Conservation (phyloP, 805 yeast genomes). For the Wickerhamiella galacta region DNA sequence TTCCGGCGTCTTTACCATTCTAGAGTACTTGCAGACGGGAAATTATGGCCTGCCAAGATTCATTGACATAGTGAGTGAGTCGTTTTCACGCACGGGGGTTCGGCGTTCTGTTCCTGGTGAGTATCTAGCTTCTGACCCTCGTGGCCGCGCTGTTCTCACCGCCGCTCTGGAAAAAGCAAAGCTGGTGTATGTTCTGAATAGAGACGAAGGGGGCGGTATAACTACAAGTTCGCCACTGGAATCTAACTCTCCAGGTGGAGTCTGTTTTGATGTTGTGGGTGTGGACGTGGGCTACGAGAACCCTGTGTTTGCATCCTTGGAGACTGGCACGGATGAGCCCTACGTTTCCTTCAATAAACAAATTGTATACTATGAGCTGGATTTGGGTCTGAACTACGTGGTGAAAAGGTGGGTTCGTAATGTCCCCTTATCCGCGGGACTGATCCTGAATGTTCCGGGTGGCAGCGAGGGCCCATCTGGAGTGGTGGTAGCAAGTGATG, state of each 20-base stretch:
- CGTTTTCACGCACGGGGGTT: conserved; percentile 35
- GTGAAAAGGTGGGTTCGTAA: conserved; percentile 32
- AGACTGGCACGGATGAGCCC: too few relatives aligned
- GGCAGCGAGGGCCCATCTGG: conserved; percentile 59
- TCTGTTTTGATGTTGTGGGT: conserved; percentile 40
- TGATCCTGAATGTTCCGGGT: conserved; percentile 54
- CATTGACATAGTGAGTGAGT: too few relatives aligned
- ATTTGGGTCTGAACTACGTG: conserved; percentile 70
- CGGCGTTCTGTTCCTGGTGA: conserved; percentile 64
- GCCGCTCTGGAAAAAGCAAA: conserved; percentile 62
- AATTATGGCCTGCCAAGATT: too few relatives aligned
- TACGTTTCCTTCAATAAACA: too few relatives aligned
- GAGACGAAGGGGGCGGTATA: conserved; percentile 28
- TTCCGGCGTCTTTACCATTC: conserved; percentile 1
- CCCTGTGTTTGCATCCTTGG: conserved; percentile 73
- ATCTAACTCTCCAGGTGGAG: conserved; percentile 31
- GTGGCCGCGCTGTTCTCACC: conserved; percentile 50
- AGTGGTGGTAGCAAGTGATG: conserved; percentile 43
- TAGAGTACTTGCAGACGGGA: too few relatives aligned
- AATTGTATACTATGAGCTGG: conserved; percentile 63
- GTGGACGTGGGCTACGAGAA: conserved; percentile 68
- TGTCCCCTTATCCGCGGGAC: conserved; percentile 29
- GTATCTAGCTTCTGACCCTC: conserved; percentile 51
- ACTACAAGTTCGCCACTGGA: conserved; percentile 60
- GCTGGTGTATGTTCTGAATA: conserved; percentile 46